phyloP scores from a whole-genome alignment of 2,329 filamentous ascomycete genomes.

The Cercospora sp. region DNA sequence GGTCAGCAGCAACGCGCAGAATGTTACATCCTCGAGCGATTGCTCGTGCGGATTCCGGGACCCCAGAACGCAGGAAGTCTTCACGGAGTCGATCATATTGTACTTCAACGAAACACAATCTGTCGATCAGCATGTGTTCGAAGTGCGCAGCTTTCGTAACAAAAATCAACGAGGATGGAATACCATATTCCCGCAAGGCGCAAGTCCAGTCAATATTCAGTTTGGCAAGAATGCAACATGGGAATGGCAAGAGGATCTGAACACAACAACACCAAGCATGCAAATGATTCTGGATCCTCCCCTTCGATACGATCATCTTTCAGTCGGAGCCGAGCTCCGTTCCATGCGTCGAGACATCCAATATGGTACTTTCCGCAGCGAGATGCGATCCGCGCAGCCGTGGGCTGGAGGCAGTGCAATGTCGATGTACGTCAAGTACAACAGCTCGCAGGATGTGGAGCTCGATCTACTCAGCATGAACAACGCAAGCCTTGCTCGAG shows the following conservation, averaged over 20 bases:
- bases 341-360: slow-evolving; percentile 50
- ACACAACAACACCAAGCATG: slow-evolving; percentile 24
- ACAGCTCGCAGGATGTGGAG: slow-evolving; percentile 46
- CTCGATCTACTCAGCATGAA: slow-evolving; percentile 50
- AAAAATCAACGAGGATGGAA: slow-evolving; percentile 52
- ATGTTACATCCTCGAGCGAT: slow-evolving; percentile 26
- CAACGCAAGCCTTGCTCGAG: slow-evolving; percentile 27
- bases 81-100: slow-evolving; percentile 51
- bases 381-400: slow-evolving; percentile 44
- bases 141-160: slow-evolving; percentile 45
- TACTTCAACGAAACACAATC: slow-evolving; percentile 53
- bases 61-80: slow-evolving; percentile 40
- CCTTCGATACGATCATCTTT: slow-evolving; percentile 41
- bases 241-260: slow-evolving; percentile 26
- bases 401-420: slow-evolving; percentile 46
- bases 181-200: slow-evolving; percentile 47
- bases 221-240: slow-evolving; percentile 35
- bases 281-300: slow-evolving; percentile 26
- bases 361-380: slow-evolving; percentile 49
- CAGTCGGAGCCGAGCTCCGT: slow-evolving; percentile 47
- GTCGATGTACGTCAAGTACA: slow-evolving; percentile 50
- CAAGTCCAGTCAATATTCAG: slow-evolving; percentile 43
- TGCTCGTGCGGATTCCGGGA: slow-evolving; percentile 53
- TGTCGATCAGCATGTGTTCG: slow-evolving; percentile 40
- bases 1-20: slow-evolving; percentile 16